Base-by-base conservation (phyloP, 371 early-diverging fungal species). In the Mucor velutinosus region DNA sequence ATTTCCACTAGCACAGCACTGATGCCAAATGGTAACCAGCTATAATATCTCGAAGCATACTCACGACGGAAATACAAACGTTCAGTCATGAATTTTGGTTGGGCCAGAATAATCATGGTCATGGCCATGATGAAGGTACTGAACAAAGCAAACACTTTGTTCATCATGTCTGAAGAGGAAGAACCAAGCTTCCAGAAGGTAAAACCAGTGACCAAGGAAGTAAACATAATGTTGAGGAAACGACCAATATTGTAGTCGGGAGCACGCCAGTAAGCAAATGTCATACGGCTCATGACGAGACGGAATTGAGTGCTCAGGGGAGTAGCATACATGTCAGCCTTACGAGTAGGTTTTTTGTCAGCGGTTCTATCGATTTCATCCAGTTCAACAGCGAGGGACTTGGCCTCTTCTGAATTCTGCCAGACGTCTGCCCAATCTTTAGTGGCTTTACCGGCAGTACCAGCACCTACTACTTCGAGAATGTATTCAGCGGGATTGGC, bases 141-240 rank as follows among this genome's bases (percentile, higher is more conserved):
- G 72, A 90, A 91, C n/a, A 92, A 69, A 14, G 87, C 88, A 71
- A 91, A 91, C 15, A 89, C 78, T 53, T 87, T 82, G 67, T 87
- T 86, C 65, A 87, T 85, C 43, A 88, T 77, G 49, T 89, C 91
- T 12, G 79, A 66, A 5, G 84, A 73, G 17, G 86, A 73, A 30
- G 63, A 10, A n/a, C 79, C 80, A 3, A 84, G 73, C 43, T 86
- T 81, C 81, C 76, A 88, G 71, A 86, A 93, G 6, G 82, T 79
- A 23, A 85, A 70, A 57, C 88, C 86, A 21, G 83, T 71, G 29
- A 84, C 41, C 5, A 88, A 72, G 12, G 85, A 82, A 53, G 77
- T 70, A 43, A 83, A 64, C 51, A 81, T 65, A 25, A 80, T 71
- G 32, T 79, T 76, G 5, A 80, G 67, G 30, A 81, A 61, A 33